Base-by-base conservation (phyloP, 1,284 basidiomycete genomes). In the Cryptococcus hybrid region DNA sequence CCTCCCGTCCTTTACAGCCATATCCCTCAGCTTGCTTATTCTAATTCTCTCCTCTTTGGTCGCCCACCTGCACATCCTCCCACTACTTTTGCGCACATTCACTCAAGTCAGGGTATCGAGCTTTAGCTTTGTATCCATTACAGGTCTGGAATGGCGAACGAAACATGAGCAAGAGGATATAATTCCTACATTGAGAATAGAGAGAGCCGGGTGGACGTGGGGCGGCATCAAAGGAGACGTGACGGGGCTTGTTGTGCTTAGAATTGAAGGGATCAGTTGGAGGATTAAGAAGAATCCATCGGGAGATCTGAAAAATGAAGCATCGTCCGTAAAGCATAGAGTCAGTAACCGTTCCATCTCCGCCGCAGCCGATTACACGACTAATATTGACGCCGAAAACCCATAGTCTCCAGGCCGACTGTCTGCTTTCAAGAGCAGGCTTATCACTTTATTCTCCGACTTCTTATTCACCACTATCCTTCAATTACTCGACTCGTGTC, bases 61-160 rank as follows among this genome's bases (percentile, higher is more conserved):
- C 51, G 49, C 55, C 47, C 47, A 52, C 39, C 61, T 60, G 37
- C 54, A 51, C 38, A 47, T 62, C 37, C 49, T 57, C 12, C 61
- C 63, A 1, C 52, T 69, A 9, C 56, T 64, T 56, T 54, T 67
- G 43, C 62, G 63, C 3, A 56, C 36, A 38, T 55, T 62, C n/a
- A 60, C 62, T 2, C 59, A 55, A n/a, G 46, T 67, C 24, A 66
- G 65, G n/a, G 62, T 63, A 12, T 60, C 60, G 3, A 50, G 57
- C 9, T 47, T 71, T 43, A 66, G 64, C 7, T 55, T 62, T 4
- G 40, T 63, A 30, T 63, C 63, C 1, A 60, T 61, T 3, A 59
- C 67, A n/a, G 73, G 69, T 3, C 34, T 77, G 37, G 74, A 75
- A 62, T 75, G 73, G 71, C 55, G 67, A n/a, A 57, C 61, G 12